Evolutionary conservation across 1,284 basidiomycete species (phyloP).

Genomic region (Kwoniella shivajii): DNA sequence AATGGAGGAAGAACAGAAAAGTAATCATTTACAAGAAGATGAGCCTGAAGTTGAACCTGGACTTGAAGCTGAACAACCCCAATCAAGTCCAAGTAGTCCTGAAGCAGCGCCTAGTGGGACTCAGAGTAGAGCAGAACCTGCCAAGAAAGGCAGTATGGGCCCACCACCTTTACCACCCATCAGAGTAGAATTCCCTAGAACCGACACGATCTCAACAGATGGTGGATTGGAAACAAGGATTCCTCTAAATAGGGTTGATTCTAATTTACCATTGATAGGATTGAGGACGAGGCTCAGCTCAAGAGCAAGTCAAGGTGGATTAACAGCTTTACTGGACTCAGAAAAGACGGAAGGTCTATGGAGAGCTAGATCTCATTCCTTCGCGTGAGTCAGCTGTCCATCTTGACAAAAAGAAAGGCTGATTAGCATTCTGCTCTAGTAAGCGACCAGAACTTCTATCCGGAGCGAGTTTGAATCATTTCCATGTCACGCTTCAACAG

Average conservation of each 20-base stretch:
- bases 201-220: constrained; percentile 42
- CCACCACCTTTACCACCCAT: constrained; percentile 6
- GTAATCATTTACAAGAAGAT: constrained; percentile 18
- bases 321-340: constrained; percentile 46
- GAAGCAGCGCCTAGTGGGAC: background rate
- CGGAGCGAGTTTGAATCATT: constrained; percentile 78
- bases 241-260: constrained; percentile 29
- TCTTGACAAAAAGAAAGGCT: constrained; percentile 7
- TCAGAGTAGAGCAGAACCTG: constrained; percentile 9
- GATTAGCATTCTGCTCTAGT: constrained; percentile 56
- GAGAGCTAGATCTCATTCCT: constrained; percentile 48
- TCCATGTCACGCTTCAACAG: constrained; percentile 84
- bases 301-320: constrained; percentile 40
- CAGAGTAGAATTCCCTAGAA: constrained; percentile 40
- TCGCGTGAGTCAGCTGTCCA: constrained; percentile 27
- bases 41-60: background rate
- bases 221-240: constrained; percentile 30
- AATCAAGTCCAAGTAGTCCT: background rate
- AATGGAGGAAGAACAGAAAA: constrained; percentile 61
- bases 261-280: constrained; percentile 33
- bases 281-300: constrained; percentile 43
- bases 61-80: background rate
- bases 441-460: constrained; percentile 64
- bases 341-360: constrained; percentile 49
- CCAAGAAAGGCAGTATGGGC: constrained; percentile 5